Evolutionary conservation across 2,329 filamentous ascomycete genomes (phyloP).

Genomic region (Rhynchosporium graminicola): DNA sequence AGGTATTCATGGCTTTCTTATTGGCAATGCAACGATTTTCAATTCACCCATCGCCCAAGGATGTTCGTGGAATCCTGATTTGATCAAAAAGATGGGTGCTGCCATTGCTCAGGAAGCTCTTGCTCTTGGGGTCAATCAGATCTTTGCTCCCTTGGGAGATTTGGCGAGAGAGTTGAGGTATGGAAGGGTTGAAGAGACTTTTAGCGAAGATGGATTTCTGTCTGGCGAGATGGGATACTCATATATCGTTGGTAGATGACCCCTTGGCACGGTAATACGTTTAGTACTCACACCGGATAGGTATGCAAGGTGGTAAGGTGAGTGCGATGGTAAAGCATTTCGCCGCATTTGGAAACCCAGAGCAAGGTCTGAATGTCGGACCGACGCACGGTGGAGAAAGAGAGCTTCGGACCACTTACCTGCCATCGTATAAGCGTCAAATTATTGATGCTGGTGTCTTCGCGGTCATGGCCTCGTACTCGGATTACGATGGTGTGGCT

Average conservation of each 20-base stretch:
- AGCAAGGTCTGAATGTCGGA: conserved; percentile 71
- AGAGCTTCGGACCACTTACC: conserved; percentile 55
- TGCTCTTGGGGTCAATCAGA: conserved; percentile 69
- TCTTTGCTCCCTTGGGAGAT: conserved; percentile 72
- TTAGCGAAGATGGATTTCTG: conserved; percentile 68
- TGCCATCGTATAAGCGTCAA: conserved; percentile 65
- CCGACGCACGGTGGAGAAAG: conserved; percentile 56
- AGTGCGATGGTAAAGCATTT: conserved; percentile 77
- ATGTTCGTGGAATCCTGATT: conserved; percentile 67
- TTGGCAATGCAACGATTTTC: conserved; percentile 75
- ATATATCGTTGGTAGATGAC: conserved; percentile 60
- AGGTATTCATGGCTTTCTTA: conserved; percentile 71
- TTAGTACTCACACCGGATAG: conserved; percentile 45
- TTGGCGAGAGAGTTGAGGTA: conserved; percentile 70
- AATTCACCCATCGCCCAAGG: conserved; percentile 74
- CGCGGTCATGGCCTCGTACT: conserved; percentile 73
- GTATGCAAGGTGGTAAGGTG: conserved; percentile 65
- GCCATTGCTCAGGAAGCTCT: conserved; percentile 66
- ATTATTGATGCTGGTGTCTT: conserved; percentile 70
- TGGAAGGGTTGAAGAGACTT: conserved; percentile 74
- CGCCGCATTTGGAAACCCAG: conserved; percentile 66
- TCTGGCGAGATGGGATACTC: conserved; percentile 67
- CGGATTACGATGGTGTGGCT: conserved; percentile 72
- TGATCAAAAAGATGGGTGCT: conserved; percentile 66
- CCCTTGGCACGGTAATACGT: neutral